phyloP scores from a whole-genome alignment of 192 early-diverging fungal genomes.

The Diversispora eburnea region DNA sequence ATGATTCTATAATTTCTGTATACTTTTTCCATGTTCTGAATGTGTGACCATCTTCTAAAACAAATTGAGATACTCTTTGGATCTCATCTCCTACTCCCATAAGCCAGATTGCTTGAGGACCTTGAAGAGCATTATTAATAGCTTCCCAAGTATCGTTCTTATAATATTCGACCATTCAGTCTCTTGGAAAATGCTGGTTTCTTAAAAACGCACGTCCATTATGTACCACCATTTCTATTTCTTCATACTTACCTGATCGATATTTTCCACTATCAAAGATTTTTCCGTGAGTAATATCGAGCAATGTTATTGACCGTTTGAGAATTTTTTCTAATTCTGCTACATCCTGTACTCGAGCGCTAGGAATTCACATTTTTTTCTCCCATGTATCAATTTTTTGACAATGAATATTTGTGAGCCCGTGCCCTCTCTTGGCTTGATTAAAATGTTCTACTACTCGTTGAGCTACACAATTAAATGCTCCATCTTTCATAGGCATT shows the following conservation, averaged over 20 bases:
- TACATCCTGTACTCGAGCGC: conserved; percentile 19
- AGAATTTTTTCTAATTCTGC: conserved; percentile 27
- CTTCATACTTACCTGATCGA: conserved; percentile 12
- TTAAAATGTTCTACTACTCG: conserved; percentile 17
- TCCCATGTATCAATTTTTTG: conserved; percentile 18
- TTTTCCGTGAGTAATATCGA: conserved; percentile 12
- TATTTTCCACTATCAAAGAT: conserved; percentile 26
- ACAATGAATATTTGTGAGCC: conserved; percentile 4
- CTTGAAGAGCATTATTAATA: conserved; percentile 27
- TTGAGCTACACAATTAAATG: no score
- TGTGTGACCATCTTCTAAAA: conserved; percentile 23
- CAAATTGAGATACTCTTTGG: conserved; percentile 20
- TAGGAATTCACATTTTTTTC: conserved; percentile 7
- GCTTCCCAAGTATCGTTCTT: no score
- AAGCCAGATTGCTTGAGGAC: conserved; percentile 23
- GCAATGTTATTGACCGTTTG: conserved; percentile 10
- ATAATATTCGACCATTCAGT: no score
- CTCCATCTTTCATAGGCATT: conserved; percentile 27
- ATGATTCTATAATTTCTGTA: no score
- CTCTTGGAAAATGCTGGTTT: conserved; percentile 23
- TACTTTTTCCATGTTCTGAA: conserved; percentile 23
- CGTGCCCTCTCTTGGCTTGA: conserved; percentile 15
- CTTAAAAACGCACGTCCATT: background rate
- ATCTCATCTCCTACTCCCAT: conserved; percentile 20
- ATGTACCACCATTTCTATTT: conserved; percentile 7